phyloP scores from a whole-genome alignment of 2,329 filamentous ascomycete species.

The Beauveria bassiana region DNA sequence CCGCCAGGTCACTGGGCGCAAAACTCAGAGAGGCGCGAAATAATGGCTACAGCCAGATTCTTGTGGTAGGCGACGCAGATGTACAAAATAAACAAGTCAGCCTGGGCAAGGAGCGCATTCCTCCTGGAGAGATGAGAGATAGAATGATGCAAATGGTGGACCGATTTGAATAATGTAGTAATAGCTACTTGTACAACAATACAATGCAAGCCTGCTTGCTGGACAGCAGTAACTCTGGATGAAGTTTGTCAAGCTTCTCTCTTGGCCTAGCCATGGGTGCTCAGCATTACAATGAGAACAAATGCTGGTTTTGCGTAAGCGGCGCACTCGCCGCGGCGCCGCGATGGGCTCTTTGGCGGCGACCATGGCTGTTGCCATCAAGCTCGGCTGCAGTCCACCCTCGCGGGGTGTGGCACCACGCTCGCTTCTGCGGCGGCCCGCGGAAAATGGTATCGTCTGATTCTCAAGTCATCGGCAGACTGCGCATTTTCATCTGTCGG shows the following conservation, averaged over 20 bases:
- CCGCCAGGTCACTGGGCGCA: slow-evolving; percentile 51
- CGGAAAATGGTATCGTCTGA: background rate
- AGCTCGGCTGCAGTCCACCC: background rate
- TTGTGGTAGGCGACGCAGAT: slow-evolving; percentile 64
- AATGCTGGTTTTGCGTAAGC: background rate
- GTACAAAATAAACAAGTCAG: slow-evolving; percentile 49
- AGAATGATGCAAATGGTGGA: slow-evolving; percentile 39
- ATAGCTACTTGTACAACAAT: background rate
- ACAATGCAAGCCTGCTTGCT: background rate
- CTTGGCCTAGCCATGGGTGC: background rate
- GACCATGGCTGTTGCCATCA: background rate
- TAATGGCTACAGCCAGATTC: slow-evolving; percentile 65
- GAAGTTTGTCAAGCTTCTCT: background rate
- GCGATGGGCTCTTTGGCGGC: background rate
- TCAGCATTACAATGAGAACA: background rate
- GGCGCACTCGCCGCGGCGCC: slow-evolving; percentile 4
- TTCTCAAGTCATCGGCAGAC: background rate
- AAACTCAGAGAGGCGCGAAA: slow-evolving; percentile 66
- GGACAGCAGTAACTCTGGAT: background rate
- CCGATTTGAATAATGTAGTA: slow-evolving; percentile 35
- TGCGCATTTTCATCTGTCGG: background rate
- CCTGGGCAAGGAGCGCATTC: slow-evolving; percentile 32
- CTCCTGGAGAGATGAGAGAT: slow-evolving; percentile 35
- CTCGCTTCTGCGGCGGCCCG: background rate
- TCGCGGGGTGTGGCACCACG: background rate